Conservation (phyloP, 2,329 filamentous ascomycete species). For the Penicillium digitatum region DNA sequence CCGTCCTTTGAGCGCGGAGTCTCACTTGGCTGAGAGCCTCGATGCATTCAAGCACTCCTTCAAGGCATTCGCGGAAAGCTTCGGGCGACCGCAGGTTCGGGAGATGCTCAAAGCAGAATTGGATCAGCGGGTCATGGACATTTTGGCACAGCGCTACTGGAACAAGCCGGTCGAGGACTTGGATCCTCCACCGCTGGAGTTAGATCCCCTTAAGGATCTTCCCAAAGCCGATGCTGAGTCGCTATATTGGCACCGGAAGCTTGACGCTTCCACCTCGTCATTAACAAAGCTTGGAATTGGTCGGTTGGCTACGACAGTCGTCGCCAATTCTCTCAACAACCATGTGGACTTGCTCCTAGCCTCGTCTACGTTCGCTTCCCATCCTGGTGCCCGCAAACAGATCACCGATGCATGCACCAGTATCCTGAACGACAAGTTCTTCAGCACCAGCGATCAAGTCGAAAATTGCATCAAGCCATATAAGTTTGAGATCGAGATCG, state of each 20-base stretch:
- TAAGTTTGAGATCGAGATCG: constrained; percentile 95
- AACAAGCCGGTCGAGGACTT: constrained; percentile 90
- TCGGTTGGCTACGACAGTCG: constrained; percentile 83
- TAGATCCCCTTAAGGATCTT: constrained; percentile 70
- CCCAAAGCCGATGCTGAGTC: constrained; percentile 82
- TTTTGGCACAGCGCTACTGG: constrained; percentile 93
- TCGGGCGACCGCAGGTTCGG: constrained; percentile 83
- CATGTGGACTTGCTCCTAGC: constrained; percentile 75
- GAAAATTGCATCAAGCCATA: constrained; percentile 99
- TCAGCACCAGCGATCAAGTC: constrained; percentile 94
- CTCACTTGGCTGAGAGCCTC: constrained; percentile 89
- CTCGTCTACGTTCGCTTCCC: constrained; percentile 78
- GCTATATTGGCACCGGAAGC: constrained; percentile 86
- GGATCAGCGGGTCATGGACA: constrained; percentile 89
- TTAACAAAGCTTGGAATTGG: constrained; percentile 94
- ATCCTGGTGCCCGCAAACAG: constrained; percentile 88
- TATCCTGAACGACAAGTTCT: constrained; percentile 90
- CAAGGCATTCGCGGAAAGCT: constrained; percentile 84
- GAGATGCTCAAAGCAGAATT: constrained; percentile 86
- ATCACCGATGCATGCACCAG: constrained; percentile 85
- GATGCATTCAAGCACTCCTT: constrained; percentile 98
- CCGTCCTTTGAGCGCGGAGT: constrained; percentile 87
- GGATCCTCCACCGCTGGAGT: constrained; percentile 60
- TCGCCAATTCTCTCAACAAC: constrained; percentile 79
- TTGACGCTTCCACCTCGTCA: constrained; percentile 85